Conservation (phyloP, 495 filamentous ascomycete species). For the Podospora didyma region DNA sequence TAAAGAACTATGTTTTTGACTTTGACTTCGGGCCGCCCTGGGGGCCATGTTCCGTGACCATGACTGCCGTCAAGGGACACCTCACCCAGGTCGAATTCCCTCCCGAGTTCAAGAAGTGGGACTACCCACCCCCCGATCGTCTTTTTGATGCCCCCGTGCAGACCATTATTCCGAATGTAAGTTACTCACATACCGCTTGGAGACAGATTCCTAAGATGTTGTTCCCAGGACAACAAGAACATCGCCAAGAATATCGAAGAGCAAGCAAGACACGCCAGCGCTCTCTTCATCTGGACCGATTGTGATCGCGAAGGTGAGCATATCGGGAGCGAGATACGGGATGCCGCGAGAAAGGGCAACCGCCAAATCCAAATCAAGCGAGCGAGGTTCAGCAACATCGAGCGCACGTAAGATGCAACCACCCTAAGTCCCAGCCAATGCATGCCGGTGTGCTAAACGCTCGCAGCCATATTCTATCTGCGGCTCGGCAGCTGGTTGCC, state of each 20-base stretch:
- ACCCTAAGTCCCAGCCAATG: background rate
- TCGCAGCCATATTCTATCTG: slow-evolving; percentile 72
- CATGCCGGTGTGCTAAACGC: slow-evolving; percentile 8
- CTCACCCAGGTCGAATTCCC: slow-evolving; percentile 71
- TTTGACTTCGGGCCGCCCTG: slow-evolving; percentile 80
- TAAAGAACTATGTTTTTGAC: slow-evolving; percentile 91
- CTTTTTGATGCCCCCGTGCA: slow-evolving; percentile 82
- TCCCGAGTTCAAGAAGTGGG: slow-evolving; percentile 67
- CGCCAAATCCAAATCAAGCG: slow-evolving; percentile 70
- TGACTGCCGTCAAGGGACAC: slow-evolving; percentile 91
- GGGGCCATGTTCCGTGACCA: slow-evolving; percentile 78
- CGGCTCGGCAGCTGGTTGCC: slow-evolving; percentile 68
- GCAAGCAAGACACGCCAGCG: slow-evolving; percentile 64
- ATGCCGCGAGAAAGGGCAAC: slow-evolving; percentile 73
- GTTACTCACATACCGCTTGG: slow-evolving; percentile 12
- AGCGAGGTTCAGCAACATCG: slow-evolving; percentile 92
- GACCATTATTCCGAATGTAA: slow-evolving; percentile 59
- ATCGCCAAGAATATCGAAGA: slow-evolving; percentile 81
- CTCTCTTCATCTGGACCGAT: slow-evolving; percentile 96
- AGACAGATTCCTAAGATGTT: background rate
- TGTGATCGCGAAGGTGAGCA: slow-evolving; percentile 97
- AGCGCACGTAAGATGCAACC: slow-evolving; percentile 64
- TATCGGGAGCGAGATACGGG: slow-evolving; percentile 88
- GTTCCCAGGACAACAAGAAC: slow-evolving; percentile 64
- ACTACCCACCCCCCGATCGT: slow-evolving; percentile 68